phyloP scores from a whole-genome alignment of 371 early-diverging fungal genomes.

The Paraphysoderma sedebokerense region DNA sequence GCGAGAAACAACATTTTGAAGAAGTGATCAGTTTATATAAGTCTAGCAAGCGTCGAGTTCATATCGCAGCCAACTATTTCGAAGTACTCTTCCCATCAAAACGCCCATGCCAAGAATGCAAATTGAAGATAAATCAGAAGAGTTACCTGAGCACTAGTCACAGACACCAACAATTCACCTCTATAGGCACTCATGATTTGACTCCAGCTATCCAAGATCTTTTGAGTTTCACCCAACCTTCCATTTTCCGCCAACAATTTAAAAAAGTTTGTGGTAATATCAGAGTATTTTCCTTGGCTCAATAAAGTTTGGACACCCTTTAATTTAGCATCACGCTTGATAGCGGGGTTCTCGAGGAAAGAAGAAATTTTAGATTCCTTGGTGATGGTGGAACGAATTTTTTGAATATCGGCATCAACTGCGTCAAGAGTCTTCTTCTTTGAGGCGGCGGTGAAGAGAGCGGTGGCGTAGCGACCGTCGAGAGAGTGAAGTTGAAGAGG shows the following conservation, averaged over 20 bases:
- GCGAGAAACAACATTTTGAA: no score
- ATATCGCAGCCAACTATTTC: no score
- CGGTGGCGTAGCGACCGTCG: constrained; percentile 94
- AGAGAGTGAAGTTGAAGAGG: constrained; percentile 79
- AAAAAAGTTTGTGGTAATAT: constrained; percentile 78
- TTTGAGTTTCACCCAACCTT: constrained; percentile 64
- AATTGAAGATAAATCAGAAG: not conserved
- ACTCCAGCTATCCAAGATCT: constrained; percentile 61
- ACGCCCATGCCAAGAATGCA: no score
- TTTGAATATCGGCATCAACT: constrained; percentile 72
- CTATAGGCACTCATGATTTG: constrained; percentile 82
- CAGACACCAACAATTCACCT: constrained; percentile 71
- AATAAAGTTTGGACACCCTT: constrained; percentile 44
- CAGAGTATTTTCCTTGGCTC: constrained; percentile 46
- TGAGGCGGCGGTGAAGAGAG: constrained; percentile 85
- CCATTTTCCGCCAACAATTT: constrained; percentile 81
- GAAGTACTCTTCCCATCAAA: no score
- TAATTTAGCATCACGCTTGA: constrained; percentile 59
- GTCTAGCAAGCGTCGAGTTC: no score
- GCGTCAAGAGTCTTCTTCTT: constrained; percentile 60
- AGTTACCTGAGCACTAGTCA: constrained; percentile 72
- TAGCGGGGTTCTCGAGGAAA: constrained; percentile 74
- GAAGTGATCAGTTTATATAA: no score
- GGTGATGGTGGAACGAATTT: constrained; percentile 39
- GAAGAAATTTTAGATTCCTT: constrained; percentile 53